phyloP scores from a whole-genome alignment of 1,139 yeast species.

The Candida anutae region DNA sequence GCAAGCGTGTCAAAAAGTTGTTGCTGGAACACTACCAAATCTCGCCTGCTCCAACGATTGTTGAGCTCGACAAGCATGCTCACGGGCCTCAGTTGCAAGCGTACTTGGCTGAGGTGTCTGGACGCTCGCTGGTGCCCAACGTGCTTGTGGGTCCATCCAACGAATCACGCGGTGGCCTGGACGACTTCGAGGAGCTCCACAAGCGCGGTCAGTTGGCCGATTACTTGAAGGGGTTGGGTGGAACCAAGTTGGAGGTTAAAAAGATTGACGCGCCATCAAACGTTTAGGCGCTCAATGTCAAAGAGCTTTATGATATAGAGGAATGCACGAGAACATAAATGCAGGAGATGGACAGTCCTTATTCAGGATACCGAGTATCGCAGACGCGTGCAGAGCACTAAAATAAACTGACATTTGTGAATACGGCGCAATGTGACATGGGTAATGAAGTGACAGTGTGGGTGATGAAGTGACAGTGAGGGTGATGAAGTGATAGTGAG shows the following conservation, averaged over 20 bases:
- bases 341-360: no score
- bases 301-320: background rate
- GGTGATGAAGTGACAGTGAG: no score
- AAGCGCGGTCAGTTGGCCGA: slow-evolving; percentile 43
- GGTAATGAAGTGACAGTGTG: no score
- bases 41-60: slow-evolving; percentile 62
- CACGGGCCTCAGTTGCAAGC: slow-evolving; percentile 57
- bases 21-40: slow-evolving; percentile 59
- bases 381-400: no score
- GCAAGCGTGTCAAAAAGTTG: slow-evolving; percentile 60
- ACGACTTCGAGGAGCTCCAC: slow-evolving; percentile 65
- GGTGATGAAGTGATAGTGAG: no score
- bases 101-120: slow-evolving; percentile 48
- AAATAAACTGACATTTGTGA: no score
- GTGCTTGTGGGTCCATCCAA: slow-evolving; percentile 48
- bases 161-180: slow-evolving; percentile 67
- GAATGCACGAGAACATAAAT: no score
- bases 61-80: slow-evolving; percentile 76
- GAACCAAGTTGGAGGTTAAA: slow-evolving; percentile 43
- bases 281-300: slow-evolving; percentile 2
- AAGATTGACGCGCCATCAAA: slow-evolving; percentile 52
- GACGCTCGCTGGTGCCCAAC: slow-evolving; percentile 68
- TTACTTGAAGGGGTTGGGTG: slow-evolving; percentile 57
- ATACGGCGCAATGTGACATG: no score
- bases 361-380: no score